Evolutionary conservation across 2,329 filamentous ascomycete genomes (phyloP).

Genomic region (Venturia aucupariae): DNA sequence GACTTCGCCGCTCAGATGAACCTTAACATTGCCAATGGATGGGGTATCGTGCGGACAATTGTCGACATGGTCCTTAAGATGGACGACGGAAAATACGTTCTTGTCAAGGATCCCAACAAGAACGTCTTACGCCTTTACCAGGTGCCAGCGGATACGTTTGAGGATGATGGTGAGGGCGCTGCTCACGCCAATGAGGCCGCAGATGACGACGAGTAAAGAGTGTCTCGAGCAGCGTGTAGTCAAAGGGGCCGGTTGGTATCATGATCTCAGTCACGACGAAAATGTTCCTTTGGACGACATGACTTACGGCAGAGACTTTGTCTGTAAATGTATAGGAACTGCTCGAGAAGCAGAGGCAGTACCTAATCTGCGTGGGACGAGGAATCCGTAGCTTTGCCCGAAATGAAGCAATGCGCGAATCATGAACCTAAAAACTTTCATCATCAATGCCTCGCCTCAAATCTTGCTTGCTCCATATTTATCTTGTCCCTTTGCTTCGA

Average conservation of each 20-base stretch:
- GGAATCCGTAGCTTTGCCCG: background rate
- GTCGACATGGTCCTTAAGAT: slow-evolving; percentile 83
- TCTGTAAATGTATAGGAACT: background rate
- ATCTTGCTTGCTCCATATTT: background rate
- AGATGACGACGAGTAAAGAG: slow-evolving; percentile 36
- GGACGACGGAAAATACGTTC: slow-evolving; percentile 71
- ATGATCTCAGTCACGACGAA: background rate
- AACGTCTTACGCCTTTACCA: slow-evolving; percentile 86
- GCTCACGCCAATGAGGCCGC: slow-evolving; percentile 45
- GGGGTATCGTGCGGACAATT: slow-evolving; percentile 97
- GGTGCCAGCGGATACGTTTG: slow-evolving; percentile 78
- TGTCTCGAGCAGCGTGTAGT: background rate
- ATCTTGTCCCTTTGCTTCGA: background rate
- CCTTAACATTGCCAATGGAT: slow-evolving; percentile 89
- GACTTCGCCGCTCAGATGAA: slow-evolving; percentile 99
- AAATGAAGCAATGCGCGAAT: background rate
- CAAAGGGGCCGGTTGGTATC: background rate
- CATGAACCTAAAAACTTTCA: background rate
- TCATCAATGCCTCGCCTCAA: background rate
- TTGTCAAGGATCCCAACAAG: slow-evolving; percentile 91
- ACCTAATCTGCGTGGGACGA: background rate
- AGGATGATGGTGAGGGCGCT: slow-evolving; percentile 74
- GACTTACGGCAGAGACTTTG: background rate
- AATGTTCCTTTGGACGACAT: background rate
- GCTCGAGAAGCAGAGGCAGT: background rate